Evolutionary conservation across 2,329 filamentous ascomycete species (phyloP).

Genomic region (Ceratocystis huliohia): DNA sequence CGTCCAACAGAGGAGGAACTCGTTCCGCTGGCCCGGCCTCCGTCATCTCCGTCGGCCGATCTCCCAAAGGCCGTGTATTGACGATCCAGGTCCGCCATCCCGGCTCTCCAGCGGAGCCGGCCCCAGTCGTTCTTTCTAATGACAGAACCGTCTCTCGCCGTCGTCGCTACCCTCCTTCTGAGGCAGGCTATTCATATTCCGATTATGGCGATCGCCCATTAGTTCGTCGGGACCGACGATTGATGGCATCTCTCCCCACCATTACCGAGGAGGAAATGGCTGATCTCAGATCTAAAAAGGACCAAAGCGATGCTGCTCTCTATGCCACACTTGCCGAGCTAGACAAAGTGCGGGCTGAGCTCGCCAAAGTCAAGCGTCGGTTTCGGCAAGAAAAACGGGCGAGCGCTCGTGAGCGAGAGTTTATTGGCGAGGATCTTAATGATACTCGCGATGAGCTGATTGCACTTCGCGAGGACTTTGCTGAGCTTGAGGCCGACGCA

Average conservation of each 20-base stretch:
- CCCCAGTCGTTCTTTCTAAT: slow-evolving; percentile 4
- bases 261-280: slow-evolving; percentile 17
- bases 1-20: not conserved
- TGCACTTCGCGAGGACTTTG: slow-evolving; percentile 18
- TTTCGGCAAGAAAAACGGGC: slow-evolving; percentile 17
- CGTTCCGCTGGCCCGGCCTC: slow-evolving; percentile 10
- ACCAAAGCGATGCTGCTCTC: slow-evolving; percentile 16
- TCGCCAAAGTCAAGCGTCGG: slow-evolving; percentile 12
- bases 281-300: slow-evolving; percentile 15
- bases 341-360: slow-evolving; percentile 45
- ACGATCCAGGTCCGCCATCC: slow-evolving; percentile 20
- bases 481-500: slow-evolving; percentile 56
- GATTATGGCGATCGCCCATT: not conserved
- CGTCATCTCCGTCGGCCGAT: not conserved
- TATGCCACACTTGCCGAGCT: slow-evolving; percentile 59
- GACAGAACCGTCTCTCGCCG: not conserved
- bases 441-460: slow-evolving; percentile 18
- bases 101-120: slow-evolving; percentile 8
- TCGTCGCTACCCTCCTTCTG: not conserved
- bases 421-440: slow-evolving; percentile 82
- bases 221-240: not conserved
- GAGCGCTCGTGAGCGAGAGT: slow-evolving; percentile 35
- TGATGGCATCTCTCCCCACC: not conserved
- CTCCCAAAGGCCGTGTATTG: slow-evolving; percentile 15
- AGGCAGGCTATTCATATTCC: not conserved